Evolutionary conservation across 2,329 filamentous ascomycete genomes (phyloP).

Genomic region (Zymoseptoria brevis): DNA sequence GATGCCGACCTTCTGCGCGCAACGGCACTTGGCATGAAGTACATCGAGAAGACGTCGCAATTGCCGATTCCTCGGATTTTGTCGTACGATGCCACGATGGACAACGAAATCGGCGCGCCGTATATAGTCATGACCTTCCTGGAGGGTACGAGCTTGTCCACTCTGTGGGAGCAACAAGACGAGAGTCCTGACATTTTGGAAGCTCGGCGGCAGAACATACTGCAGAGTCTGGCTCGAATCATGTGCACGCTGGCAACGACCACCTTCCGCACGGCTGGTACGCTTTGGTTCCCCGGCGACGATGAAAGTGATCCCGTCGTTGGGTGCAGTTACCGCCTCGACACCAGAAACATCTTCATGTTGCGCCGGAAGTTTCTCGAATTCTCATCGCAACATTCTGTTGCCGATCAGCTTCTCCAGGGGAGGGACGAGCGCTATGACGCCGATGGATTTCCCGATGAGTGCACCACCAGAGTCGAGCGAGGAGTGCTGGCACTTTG

Average conservation of each 20-base stretch:
- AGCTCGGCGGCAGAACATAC: slow-evolving; percentile 8
- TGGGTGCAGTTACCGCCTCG: slow-evolving; percentile 6
- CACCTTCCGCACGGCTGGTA: slow-evolving; percentile 7
- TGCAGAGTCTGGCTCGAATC: slow-evolving; percentile 10
- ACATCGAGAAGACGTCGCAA: slow-evolving; percentile 8
- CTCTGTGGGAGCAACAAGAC: slow-evolving; percentile 4
- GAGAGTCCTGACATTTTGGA: slow-evolving; percentile 3
- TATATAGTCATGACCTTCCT: slow-evolving; percentile 15
- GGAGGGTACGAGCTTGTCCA: slow-evolving; percentile 3
- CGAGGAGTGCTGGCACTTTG: slow-evolving; percentile 7
- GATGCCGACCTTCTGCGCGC: slow-evolving; percentile 11
- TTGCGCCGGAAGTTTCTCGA: slow-evolving; percentile 6
- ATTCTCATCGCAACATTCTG: slow-evolving; percentile 2
- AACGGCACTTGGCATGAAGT: slow-evolving; percentile 13
- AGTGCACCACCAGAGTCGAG: background rate
- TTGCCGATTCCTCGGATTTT: slow-evolving; percentile 12
- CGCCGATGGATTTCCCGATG: slow-evolving; percentile 2
- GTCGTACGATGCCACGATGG: slow-evolving; percentile 7
- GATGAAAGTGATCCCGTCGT: slow-evolving; percentile 3
- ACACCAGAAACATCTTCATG: slow-evolving; percentile 10
- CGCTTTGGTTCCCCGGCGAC: slow-evolving; percentile 5
- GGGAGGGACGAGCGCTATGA: slow-evolving; percentile 7
- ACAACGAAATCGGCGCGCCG: slow-evolving; percentile 14
- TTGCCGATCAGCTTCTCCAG: slow-evolving; percentile 7
- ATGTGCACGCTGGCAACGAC: slow-evolving; percentile 5